These are phyloP conservation scores for Cystofilobasidium capitatum DNA, from an alignment of 768 basidiomycete genomes.

Conservation along the genomic window DNA sequence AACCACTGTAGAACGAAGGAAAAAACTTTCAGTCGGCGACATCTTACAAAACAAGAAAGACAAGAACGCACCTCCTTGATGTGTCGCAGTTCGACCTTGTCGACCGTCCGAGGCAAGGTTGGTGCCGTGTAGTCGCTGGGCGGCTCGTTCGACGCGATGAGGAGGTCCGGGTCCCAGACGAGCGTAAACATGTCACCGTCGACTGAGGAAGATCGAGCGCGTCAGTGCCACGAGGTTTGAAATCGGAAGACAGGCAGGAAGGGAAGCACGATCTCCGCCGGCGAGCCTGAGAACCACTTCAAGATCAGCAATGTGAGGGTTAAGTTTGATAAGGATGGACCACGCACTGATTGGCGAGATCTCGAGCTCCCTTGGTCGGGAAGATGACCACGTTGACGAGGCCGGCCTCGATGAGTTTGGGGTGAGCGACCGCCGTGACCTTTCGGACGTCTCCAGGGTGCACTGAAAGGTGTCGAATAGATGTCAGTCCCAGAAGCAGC, in stretches of 20 bases:
- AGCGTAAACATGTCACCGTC: conserved; percentile 17
- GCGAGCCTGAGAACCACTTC: not conserved
- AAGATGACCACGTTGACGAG: conserved; percentile 22
- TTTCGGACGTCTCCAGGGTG: conserved; percentile 16
- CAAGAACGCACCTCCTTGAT: not conserved
- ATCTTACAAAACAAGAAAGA: not conserved
- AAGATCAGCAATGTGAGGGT: not conserved
- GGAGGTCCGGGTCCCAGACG: conserved; percentile 11
- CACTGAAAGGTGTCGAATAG: not conserved
- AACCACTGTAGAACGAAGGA: conserved; percentile 20
- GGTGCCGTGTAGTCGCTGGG: conserved; percentile 7
- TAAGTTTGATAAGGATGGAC: not conserved
- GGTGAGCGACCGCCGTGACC: conserved; percentile 18
- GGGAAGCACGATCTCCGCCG: conserved; percentile 15
- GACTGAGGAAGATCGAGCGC: not conserved
- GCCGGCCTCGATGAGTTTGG: conserved; percentile 10
- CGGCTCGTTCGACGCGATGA: not conserved
- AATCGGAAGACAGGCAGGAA: not conserved
- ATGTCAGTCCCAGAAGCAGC: no score
- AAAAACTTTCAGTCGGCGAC: not conserved
- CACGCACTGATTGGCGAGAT: conserved; percentile 10
- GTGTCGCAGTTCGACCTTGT: not conserved
- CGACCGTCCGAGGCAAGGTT: not conserved
- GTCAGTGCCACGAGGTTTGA: no score
- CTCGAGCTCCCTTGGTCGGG: conserved; percentile 6